phyloP scores from a whole-genome alignment of 306 rosid species.

The Quercus gilva region DNA sequence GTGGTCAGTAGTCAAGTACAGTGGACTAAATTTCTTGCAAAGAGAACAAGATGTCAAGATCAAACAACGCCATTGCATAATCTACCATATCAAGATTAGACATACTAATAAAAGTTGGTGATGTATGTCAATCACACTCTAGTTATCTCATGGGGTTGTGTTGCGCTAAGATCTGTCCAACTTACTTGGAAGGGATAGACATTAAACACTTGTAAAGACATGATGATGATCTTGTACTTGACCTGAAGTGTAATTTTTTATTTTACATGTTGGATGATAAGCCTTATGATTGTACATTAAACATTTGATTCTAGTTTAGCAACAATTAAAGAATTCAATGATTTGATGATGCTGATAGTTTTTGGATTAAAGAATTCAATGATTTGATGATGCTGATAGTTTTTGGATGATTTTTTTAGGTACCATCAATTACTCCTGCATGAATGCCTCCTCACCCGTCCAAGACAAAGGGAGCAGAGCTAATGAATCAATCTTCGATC shows the following conservation, averaged over 20 bases:
- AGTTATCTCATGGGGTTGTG: background rate
- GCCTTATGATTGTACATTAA: background rate
- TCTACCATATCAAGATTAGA: background rate
- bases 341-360: conserved; percentile 32
- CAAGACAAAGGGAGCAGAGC: conserved; percentile 39
- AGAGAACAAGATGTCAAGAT: too few relatives aligned
- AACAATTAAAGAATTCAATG: background rate
- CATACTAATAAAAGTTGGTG: background rate
- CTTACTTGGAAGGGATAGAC: background rate
- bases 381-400: conserved; percentile 32
- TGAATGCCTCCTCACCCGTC: conserved; percentile 45
- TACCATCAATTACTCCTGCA: conserved; percentile 54
- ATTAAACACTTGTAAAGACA: background rate
- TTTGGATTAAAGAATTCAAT: conserved; percentile 1
- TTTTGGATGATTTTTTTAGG: conserved; percentile 42
- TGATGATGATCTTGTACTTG: conserved; percentile 13
- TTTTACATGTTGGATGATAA: background rate
- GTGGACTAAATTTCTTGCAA: too few relatives aligned
- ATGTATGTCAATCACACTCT: background rate
- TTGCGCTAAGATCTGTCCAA: background rate
- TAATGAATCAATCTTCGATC: conserved; percentile 51
- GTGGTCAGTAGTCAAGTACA: too few relatives aligned
- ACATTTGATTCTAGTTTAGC: background rate
- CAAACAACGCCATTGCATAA: too few relatives aligned
- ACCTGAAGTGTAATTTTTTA: background rate